These are phyloP conservation scores for Plasmodium gaboni DNA, from an alignment of 169 alveolate genomes.

Conservation along the genomic window DNA sequence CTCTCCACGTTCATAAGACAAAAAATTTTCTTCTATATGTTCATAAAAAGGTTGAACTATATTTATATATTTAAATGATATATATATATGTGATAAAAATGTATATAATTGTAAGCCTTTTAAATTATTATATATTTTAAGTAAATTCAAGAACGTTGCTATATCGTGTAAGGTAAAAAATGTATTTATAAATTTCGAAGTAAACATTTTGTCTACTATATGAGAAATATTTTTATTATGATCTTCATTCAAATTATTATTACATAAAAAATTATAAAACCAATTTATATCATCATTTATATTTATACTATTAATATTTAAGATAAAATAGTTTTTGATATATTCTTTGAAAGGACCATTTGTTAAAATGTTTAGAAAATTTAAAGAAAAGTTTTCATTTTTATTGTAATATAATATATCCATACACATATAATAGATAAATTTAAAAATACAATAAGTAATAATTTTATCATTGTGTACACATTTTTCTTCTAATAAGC, in stretches of 20 bases:
- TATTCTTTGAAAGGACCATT: slow-evolving; percentile 32
- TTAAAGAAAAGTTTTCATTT: background rate
- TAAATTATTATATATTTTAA: slow-evolving; percentile 20
- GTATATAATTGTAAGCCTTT: slow-evolving; percentile 30
- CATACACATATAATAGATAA: slow-evolving; percentile 34
- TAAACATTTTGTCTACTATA: background rate
- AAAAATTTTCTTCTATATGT: slow-evolving; percentile 32
- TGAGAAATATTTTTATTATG: background rate
- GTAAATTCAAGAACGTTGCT: slow-evolving; percentile 38
- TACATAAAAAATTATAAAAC: slow-evolving; percentile 20
- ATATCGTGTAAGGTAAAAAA: slow-evolving; percentile 56
- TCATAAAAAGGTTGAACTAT: slow-evolving; percentile 3
- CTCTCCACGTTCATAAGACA: slow-evolving; percentile 17
- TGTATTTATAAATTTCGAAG: slow-evolving; percentile 14
- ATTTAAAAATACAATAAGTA: slow-evolving; percentile 26
- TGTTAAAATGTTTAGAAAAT: slow-evolving; percentile 18
- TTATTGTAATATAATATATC: slow-evolving; percentile 49
- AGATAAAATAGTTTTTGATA: slow-evolving; percentile 19
- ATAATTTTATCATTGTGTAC: slow-evolving; percentile 34
- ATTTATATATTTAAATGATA: slow-evolving; percentile 19
- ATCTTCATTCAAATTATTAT: background rate
- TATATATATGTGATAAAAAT: slow-evolving; percentile 38
- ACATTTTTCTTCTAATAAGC: slow-evolving; percentile 39
- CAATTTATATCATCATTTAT: slow-evolving; percentile 19
- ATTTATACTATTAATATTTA: slow-evolving; percentile 7